Percentiles rank a stretch among this genome's conserved stretches.
Conservation (phyloP, 2,329 filamentous ascomycete genomes). For the Colletotrichum cordylinicola region DNA sequence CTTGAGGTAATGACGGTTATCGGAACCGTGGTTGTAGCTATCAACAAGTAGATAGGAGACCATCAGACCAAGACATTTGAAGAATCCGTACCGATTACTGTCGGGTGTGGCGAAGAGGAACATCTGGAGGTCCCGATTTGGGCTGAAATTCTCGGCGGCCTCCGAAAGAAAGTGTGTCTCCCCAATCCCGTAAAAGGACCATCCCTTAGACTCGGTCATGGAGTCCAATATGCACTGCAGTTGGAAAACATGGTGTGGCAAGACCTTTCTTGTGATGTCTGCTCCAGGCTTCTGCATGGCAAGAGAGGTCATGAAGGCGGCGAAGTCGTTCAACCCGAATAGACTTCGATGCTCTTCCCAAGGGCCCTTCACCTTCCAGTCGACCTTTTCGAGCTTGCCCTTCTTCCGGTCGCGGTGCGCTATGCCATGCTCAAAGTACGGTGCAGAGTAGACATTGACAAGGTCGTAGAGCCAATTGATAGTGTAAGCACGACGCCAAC, state of each 20-base stretch:
- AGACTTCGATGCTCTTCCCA: slow-evolving; percentile 32
- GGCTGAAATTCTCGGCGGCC: neutral
- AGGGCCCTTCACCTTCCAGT: slow-evolving; percentile 36
- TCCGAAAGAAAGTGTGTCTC: neutral
- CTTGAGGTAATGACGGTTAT: neutral
- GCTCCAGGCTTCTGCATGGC: slow-evolving; percentile 48
- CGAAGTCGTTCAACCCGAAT: slow-evolving; percentile 54
- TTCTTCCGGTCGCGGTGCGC: neutral
- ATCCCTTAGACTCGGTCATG: slow-evolving; percentile 46
- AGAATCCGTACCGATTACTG: neutral
- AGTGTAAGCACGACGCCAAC: slow-evolving; percentile 53
- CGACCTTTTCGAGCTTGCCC: neutral
- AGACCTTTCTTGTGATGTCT: slow-evolving; percentile 42
- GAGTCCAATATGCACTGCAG: slow-evolving; percentile 57
- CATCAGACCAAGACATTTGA: neutral
- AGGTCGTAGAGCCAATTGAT: slow-evolving; percentile 59
- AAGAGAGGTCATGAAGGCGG: slow-evolving; percentile 45
- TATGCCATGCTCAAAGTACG: slow-evolving; percentile 12
- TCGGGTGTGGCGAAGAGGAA: neutral
- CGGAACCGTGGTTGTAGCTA: neutral
- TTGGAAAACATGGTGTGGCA: slow-evolving; percentile 54
- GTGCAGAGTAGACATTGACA: slow-evolving; percentile 48
- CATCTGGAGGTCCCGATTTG: neutral
- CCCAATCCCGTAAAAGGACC: slow-evolving; percentile 36
- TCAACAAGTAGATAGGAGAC: neutral